phyloP scores from a whole-genome alignment of 2,329 filamentous ascomycete species.

The Alternaria tenuissima region DNA sequence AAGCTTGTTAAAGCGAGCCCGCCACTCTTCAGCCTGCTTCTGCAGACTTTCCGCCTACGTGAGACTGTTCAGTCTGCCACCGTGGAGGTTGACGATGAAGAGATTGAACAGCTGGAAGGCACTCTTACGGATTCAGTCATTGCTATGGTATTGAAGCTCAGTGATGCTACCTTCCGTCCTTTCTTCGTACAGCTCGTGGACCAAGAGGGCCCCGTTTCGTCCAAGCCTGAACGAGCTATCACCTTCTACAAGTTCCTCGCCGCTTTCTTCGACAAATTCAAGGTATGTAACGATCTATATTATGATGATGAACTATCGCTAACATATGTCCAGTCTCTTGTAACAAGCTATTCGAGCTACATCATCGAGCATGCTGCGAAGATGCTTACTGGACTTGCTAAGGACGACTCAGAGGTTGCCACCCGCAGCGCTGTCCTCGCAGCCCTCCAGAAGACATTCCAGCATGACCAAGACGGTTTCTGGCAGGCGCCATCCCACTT shows the following conservation, averaged over 20 bases:
- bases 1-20: conserved; percentile 78
- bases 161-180: conserved; percentile 90
- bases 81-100: conserved; percentile 58
- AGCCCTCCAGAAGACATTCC: conserved; percentile 78
- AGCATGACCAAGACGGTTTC: conserved; percentile 92
- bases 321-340: conserved; percentile 69
- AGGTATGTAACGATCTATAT: conserved; percentile 55
- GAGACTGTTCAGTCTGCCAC: conserved; percentile 47
- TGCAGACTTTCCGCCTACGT: conserved; percentile 70
- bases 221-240: conserved; percentile 63
- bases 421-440: conserved; percentile 76
- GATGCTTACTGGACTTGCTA: conserved; percentile 60
- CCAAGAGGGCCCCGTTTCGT: conserved; percentile 63
- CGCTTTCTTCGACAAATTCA: conserved; percentile 82
- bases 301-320: conserved; percentile 17
- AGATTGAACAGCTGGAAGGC: conserved; percentile 68
- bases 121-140: conserved; percentile 75
- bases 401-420: conserved; percentile 57
- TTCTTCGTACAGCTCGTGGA: conserved; percentile 88
- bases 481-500: conserved; percentile 95
- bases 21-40: conserved; percentile 69
- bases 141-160: conserved; percentile 95
- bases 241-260: conserved; percentile 84
- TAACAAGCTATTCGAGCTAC: conserved; percentile 90
- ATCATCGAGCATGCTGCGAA: conserved; percentile 77